Conservation (phyloP, 2,329 filamentous ascomycete genomes). For the Beauveria caledonica region DNA sequence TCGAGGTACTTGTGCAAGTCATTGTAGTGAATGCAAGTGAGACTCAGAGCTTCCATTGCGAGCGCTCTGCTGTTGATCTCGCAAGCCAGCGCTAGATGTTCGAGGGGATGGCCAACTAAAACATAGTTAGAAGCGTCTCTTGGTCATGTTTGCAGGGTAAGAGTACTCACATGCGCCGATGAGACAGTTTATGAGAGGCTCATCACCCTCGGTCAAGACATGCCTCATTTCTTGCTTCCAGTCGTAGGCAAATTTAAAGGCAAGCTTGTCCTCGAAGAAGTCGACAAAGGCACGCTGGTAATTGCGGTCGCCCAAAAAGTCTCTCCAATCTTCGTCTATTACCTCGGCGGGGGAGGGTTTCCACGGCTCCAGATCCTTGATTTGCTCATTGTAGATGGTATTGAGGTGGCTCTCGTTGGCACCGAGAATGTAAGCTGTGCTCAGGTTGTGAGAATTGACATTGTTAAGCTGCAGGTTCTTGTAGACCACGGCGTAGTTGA, state of each 20-base stretch:
- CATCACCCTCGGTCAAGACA: constrained; percentile 65
- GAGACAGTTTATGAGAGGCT: constrained; percentile 74
- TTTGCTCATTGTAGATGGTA: constrained; percentile 70
- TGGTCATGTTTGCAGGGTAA: background rate
- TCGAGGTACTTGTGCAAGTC: constrained; percentile 62
- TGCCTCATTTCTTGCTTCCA: constrained; percentile 72
- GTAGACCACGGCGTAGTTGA: constrained; percentile 78
- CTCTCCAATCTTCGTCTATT: constrained; percentile 73
- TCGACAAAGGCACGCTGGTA: constrained; percentile 91
- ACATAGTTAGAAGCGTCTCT: background rate
- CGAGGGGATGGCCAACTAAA: constrained; percentile 80
- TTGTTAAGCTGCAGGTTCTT: constrained; percentile 71
- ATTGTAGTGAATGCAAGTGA: constrained; percentile 52
- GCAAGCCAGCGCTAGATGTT: constrained; percentile 89
- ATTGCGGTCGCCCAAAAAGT: constrained; percentile 67
- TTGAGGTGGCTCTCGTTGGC: constrained; percentile 66
- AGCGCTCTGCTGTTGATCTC: constrained; percentile 80
- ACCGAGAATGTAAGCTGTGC: constrained; percentile 79
- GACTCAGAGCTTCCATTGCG: constrained; percentile 76
- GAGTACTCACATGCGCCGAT: constrained; percentile 62
- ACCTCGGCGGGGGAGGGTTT: constrained; percentile 77
- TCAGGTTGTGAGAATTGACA: constrained; percentile 72
- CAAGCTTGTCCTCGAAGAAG: constrained; percentile 90
- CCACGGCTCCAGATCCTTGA: constrained; percentile 70
- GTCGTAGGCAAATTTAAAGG: constrained; percentile 63